Conservation (phyloP, 2,329 filamentous ascomycete genomes). For the Golovinomyces cichoracearum region DNA sequence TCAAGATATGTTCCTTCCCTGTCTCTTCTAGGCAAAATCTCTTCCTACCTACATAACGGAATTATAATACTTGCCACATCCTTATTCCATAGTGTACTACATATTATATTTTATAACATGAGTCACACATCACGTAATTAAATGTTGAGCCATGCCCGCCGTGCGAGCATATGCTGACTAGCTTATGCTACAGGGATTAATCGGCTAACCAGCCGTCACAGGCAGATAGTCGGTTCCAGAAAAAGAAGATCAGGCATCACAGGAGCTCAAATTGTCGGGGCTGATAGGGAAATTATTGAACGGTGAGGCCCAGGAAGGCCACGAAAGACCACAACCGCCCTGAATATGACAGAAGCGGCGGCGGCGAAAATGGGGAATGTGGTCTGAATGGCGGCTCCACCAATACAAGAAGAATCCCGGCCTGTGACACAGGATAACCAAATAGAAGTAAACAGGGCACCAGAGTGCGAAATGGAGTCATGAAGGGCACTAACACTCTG, state of each 20-base stretch:
- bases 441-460: neutral
- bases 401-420: neutral
- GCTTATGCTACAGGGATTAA: no score
- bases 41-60: no score
- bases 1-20: no score
- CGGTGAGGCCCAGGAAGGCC: neutral
- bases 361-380: neutral
- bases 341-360: neutral
- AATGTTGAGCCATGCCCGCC: no score
- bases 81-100: no score
- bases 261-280: neutral
- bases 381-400: neutral
- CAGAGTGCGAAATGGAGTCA: neutral
- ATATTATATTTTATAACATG: no score
- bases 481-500: neutral
- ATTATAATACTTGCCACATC: no score
- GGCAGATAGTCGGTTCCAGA: neutral
- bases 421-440: neutral
- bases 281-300: neutral
- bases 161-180: no score
- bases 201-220: no score
- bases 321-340: neutral
- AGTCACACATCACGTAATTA: no score
- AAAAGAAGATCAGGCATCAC: neutral
- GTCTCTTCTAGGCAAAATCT: no score